Conservation (phyloP, 345 rosid genomes). For the Sonneratia alba region DNA sequence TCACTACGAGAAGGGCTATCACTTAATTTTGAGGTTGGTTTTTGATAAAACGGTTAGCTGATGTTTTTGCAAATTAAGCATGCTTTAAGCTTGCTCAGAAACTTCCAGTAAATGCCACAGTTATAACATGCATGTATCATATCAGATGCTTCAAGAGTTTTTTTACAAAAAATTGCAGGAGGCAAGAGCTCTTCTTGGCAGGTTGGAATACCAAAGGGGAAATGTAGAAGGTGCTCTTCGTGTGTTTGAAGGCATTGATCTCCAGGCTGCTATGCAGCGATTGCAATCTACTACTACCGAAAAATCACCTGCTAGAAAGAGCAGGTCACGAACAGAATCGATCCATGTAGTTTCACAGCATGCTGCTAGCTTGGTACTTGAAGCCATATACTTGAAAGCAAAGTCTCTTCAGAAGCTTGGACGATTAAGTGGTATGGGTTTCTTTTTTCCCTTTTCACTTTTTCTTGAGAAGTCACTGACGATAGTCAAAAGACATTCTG, state of each 20-base stretch:
- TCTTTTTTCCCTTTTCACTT: not conserved
- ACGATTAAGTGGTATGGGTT: conserved; percentile 44
- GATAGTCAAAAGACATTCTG: not conserved
- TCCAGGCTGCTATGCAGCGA: conserved; percentile 68
- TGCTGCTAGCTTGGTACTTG: conserved; percentile 77
- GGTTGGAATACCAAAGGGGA: conserved; percentile 89
- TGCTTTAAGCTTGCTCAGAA: too few relatives aligned
- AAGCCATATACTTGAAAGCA: conserved; percentile 82
- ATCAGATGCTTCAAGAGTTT: conserved; percentile 3
- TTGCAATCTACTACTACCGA: conserved; percentile 54
- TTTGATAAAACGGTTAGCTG: not conserved
- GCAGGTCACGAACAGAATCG: conserved; percentile 41
- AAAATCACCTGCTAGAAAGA: conserved; percentile 39
- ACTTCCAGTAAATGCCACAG: too few relatives aligned
- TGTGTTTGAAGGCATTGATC: conserved; percentile 90
- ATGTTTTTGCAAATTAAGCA: not conserved
- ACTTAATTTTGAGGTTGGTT: conserved; percentile 66
- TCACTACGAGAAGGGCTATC: conserved; percentile 81
- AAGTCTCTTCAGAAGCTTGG: conserved; percentile 92
- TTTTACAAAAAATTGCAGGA: conserved; percentile 36
- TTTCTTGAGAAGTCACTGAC: not conserved
- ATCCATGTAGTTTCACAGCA: conserved; percentile 44
- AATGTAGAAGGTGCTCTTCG: conserved; percentile 87
- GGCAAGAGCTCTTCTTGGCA: conserved; percentile 95
- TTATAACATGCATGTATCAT: not conserved